A percentile compares a stretch with the other conserved stretches of the same genome.
Evolutionary conservation across 148 eudicot species (phyloP).

Genomic region (Amaranthus palmeri): DNA sequence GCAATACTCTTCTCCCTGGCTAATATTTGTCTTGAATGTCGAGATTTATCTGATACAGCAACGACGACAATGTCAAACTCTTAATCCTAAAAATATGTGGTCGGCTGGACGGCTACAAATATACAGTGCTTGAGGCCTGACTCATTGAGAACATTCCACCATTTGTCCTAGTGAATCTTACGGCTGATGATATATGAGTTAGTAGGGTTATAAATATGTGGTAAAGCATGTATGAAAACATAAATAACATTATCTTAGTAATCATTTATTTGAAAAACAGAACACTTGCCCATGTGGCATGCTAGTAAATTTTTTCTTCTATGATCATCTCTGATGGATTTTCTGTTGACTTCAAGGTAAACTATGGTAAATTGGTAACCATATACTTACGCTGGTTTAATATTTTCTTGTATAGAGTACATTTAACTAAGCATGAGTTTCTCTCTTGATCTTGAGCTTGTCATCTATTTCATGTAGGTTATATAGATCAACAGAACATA

Average conservation of each 20-base stretch:
- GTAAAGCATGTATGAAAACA: background rate
- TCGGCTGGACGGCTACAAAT: too few species aligned
- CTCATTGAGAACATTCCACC: background rate
- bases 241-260: background rate
- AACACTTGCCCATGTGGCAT: background rate
- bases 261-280: background rate
- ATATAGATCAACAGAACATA: constrained; percentile 82
- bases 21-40: background rate
- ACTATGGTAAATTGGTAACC: background rate
- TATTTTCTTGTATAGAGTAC: background rate
- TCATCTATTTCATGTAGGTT: constrained; percentile 39
- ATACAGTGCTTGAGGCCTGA: background rate
- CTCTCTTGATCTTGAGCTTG: background rate
- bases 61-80: too few species aligned
- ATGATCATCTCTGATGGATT: background rate
- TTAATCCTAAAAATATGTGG: too few species aligned
- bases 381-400: background rate
- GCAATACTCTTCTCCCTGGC: constrained; percentile 19
- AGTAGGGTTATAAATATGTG: background rate
- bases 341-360: background rate
- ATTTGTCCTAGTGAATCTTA: background rate
- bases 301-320: background rate
- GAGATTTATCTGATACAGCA: background rate
- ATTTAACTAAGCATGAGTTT: background rate
- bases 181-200: background rate